Conservation (phyloP, 1,284 basidiomycete genomes). For the Pyrrhoderma lamaoense region DNA sequence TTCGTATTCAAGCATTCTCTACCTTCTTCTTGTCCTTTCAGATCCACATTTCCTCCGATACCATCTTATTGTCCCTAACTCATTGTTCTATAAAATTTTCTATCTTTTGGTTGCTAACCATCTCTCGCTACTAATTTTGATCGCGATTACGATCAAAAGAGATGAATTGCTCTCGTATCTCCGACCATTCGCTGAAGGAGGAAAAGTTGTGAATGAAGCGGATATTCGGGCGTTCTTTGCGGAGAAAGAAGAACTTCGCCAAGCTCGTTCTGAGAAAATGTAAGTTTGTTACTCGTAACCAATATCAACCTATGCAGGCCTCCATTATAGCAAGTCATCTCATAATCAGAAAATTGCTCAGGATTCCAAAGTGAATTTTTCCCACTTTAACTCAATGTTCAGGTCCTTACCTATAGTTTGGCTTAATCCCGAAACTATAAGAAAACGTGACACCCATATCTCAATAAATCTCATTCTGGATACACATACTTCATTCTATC, state of each 20-base stretch:
- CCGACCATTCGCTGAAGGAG: constrained; percentile 69
- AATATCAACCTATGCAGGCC: too few relatives aligned
- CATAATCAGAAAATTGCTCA: too few relatives aligned
- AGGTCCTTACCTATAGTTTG: too few relatives aligned
- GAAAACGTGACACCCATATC: too few relatives aligned
- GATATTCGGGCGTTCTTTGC: constrained; percentile 72
- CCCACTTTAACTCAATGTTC: too few relatives aligned
- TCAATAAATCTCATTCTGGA: too few relatives aligned
- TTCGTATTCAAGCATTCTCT: constrained; percentile 28
- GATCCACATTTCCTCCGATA: constrained; percentile 10
- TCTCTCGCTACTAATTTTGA: neutral
- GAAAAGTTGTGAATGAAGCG: constrained; percentile 64
- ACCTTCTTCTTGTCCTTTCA: constrained; percentile 7
- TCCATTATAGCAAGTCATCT: too few relatives aligned
- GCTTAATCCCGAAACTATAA: too few relatives aligned
- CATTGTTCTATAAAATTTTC: neutral
- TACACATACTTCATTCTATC: too few relatives aligned
- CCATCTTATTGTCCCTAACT: neutral
- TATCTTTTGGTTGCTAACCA: neutral
- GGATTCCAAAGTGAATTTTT: too few relatives aligned
- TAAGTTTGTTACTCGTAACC: too few relatives aligned
- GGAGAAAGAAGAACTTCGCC: constrained; percentile 20
- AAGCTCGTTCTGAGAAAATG: neutral
- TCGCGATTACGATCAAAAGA: constrained; percentile 30
- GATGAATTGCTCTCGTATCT: constrained; percentile 67